Percentiles rank a stretch among this genome's conserved stretches.
These are phyloP conservation scores for Rhododendron molle DNA, from an alignment of 148 eudicot genomes.

Conservation along the genomic window DNA sequence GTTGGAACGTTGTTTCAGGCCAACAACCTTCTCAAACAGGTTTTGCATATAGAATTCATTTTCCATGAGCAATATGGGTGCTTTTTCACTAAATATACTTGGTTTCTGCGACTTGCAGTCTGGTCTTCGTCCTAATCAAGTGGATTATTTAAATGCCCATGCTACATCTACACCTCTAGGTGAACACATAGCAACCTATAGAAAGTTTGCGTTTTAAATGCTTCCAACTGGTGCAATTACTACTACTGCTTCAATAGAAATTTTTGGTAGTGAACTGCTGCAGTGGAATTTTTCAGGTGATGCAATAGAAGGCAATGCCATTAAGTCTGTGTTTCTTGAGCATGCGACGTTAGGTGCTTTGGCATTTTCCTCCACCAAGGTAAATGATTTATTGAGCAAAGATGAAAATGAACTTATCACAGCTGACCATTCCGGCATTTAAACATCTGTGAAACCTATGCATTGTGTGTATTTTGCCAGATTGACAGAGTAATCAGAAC, in stretches of 20 bases:
- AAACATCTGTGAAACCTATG: background rate
- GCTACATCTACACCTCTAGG: constrained; percentile 98
- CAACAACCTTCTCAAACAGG: background rate
- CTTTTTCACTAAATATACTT: constrained; percentile 1
- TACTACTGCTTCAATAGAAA: background rate
- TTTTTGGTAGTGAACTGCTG: background rate
- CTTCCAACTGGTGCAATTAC: constrained; percentile 6
- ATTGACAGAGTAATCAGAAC: background rate
- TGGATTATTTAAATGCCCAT: constrained; percentile 94
- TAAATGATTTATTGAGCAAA: constrained; percentile 22
- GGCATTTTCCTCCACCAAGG: constrained; percentile 96
- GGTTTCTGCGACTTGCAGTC: constrained; percentile 51
- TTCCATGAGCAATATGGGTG: background rate
- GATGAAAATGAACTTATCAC: constrained; percentile 1
- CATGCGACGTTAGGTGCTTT: constrained; percentile 82
- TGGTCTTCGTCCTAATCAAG: constrained; percentile 66
- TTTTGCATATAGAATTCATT: background rate
- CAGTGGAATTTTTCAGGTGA: constrained; percentile 52
- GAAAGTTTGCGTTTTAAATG: background rate
- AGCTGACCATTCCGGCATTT: background rate
- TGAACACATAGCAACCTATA: constrained; percentile 18
- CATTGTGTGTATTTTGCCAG: background rate
- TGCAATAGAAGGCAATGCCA: constrained; percentile 75
- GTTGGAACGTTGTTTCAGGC: background rate
- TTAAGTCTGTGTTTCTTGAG: constrained; percentile 57